phyloP scores from a whole-genome alignment of 1,284 basidiomycete genomes.

The Meira nashicola region DNA sequence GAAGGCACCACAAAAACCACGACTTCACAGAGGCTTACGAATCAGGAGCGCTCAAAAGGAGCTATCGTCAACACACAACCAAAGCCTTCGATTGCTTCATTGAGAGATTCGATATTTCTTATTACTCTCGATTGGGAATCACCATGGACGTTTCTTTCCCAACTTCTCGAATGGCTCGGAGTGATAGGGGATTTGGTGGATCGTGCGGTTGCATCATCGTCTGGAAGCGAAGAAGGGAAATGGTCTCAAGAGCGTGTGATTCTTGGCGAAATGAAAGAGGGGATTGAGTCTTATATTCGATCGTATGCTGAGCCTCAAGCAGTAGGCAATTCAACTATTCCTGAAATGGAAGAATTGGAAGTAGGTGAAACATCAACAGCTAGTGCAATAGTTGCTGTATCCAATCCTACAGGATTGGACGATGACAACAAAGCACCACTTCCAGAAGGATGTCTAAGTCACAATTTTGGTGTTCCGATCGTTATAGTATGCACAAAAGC shows the following conservation, averaged over 20 bases:
- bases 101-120: slow-evolving; percentile 75
- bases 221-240: slow-evolving; percentile 57
- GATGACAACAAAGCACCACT: slow-evolving; percentile 26
- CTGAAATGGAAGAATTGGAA: slow-evolving; percentile 6
- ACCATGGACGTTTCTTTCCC: slow-evolving; percentile 84
- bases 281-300: slow-evolving; percentile 76
- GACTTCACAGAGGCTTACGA: background rate
- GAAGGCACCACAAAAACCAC: background rate
- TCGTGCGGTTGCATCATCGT: slow-evolving; percentile 5
- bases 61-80: slow-evolving; percentile 5
- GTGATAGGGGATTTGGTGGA: slow-evolving; percentile 19
- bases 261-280: slow-evolving; percentile 66
- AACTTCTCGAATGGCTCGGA: slow-evolving; percentile 75
- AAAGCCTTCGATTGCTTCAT: slow-evolving; percentile 50
- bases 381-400: slow-evolving; percentile 53
- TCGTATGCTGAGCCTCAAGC: slow-evolving; percentile 77
- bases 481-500: slow-evolving; percentile 77
- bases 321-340: slow-evolving; percentile 6
- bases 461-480: slow-evolving; percentile 72
- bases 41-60: background rate
- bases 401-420: slow-evolving; percentile 46
- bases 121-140: slow-evolving; percentile 93
- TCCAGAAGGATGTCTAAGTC: slow-evolving; percentile 28
- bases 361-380: slow-evolving; percentile 4
- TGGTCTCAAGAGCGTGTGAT: slow-evolving; percentile 62